Evolutionary conservation across 306 rosid species (phyloP).

Genomic region (Rubus idaeus): DNA sequence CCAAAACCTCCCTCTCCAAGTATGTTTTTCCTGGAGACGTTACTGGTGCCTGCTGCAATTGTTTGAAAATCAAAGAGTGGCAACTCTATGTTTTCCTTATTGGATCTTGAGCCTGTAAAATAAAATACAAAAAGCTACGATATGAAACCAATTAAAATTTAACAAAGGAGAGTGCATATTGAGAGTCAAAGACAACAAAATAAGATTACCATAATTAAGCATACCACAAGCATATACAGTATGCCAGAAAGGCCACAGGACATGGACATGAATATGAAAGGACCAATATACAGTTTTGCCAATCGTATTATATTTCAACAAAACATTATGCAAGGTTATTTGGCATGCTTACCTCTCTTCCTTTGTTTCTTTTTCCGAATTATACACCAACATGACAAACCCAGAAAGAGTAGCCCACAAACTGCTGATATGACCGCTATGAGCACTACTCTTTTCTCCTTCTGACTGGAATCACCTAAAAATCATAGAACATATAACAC

Average conservation of each 20-base stretch:
- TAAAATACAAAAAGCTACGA: too few relatives aligned
- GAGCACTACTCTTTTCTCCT: not conserved
- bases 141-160: too few relatives aligned
- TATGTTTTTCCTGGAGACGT: constrained; percentile 37
- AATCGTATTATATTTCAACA: too few relatives aligned
- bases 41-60: constrained; percentile 36
- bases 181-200: too few relatives aligned
- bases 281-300: too few relatives aligned
- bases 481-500: not conserved
- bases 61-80: constrained; percentile 46
- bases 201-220: too few relatives aligned
- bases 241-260: too few relatives aligned
- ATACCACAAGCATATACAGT: too few relatives aligned
- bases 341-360: constrained; percentile 16
- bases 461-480: not conserved
- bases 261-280: too few relatives aligned
- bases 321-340: too few relatives aligned
- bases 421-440: not conserved
- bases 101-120: constrained; percentile 11
- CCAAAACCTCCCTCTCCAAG: constrained; percentile 63
- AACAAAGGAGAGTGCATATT: too few relatives aligned
- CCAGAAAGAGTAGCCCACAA: not conserved
- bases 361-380: constrained; percentile 17
- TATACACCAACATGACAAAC: not conserved
- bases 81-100: constrained; percentile 35